Evolutionary conservation across 2,329 filamentous ascomycete species (phyloP).

Genomic region (Aspergillus carbonarius): DNA sequence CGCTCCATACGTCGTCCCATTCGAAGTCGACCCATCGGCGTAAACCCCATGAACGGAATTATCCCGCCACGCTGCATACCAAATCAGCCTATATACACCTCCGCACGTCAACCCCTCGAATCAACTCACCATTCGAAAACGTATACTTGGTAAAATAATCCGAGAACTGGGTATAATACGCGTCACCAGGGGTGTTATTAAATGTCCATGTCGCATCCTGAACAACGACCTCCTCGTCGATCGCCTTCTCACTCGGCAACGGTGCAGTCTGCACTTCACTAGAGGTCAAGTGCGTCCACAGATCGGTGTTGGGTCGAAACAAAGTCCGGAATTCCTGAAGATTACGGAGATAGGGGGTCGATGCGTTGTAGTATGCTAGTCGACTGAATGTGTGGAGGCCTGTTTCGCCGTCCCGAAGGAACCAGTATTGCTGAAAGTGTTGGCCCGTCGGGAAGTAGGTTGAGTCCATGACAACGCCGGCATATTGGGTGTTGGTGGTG

Average conservation of each 20-base stretch:
- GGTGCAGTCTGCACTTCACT: conserved; percentile 58
- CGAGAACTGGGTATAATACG: conserved; percentile 56
- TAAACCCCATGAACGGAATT: conserved; percentile 59
- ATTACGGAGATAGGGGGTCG: conserved; percentile 56
- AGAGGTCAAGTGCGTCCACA: conserved; percentile 64
- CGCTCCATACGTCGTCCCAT: conserved; percentile 56
- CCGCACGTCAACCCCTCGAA: not conserved
- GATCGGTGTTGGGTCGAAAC: conserved; percentile 58
- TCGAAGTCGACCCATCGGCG: conserved; percentile 52
- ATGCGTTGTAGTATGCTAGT: conserved; percentile 60
- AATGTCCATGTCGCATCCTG: conserved; percentile 66
- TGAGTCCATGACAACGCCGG: conserved; percentile 60
- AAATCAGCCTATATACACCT: not conserved
- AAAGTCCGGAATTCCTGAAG: conserved; percentile 62
- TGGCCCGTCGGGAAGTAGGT: conserved; percentile 59
- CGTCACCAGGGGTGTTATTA: conserved; percentile 54
- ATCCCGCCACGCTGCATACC: conserved; percentile 49
- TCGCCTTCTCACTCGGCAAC: conserved; percentile 40
- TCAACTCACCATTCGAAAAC: conserved; percentile 50
- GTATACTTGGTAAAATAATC: conserved; percentile 69
- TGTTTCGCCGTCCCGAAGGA: conserved; percentile 61
- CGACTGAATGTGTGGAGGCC: conserved; percentile 62
- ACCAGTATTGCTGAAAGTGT: conserved; percentile 64
- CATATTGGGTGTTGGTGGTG: conserved; percentile 53
- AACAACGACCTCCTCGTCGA: conserved; percentile 50